Base-by-base conservation (phyloP, 306 rosid species). In the Abrus pulchellus region DNA sequence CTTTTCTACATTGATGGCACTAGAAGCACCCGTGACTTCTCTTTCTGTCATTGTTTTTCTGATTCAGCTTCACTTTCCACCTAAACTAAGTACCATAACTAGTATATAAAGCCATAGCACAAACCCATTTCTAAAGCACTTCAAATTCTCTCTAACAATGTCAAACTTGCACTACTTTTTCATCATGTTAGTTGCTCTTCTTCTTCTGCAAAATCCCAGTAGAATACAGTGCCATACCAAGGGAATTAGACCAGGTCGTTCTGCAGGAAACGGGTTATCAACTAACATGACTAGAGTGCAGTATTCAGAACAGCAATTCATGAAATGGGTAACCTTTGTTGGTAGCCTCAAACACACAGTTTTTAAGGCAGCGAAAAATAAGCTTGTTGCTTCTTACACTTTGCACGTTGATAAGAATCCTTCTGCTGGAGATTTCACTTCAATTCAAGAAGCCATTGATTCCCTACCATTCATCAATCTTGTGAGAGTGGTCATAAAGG, bases 401-500 rank as follows among this genome's bases (percentile, higher is more conserved):
- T 86, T 95, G 69, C 85, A 82, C 7, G 98, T 95, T 57, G 85
- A 78, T 44, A 93, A 90, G 71, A 87, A 91, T 40, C 93, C 82
- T 3, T 75, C 76, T 3, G 12, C 14, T 27, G 97, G 94, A 7
- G 93, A 89, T 85, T 95, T 95, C 62, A 87, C 96, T 0, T 82
- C 92, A 5, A 90, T 95, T 80, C 99, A 95, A 77, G 89, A 82
- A 5, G 99, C 99, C 83, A 77, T 95, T 59, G 97, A 95, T 83
- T 95, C 97, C 11, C 91, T 95, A 10, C 99, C 99, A 1, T 83
- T 84, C 57, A 75, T 92, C 40, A 95, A 95, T 85, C 92, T 93
- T 56, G 89, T 92, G 30, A 90, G 99, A 92, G 99, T 95, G 33
- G 85, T 92, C 71, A 90, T 95, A 85, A 95, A 95, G 56, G 97